phyloP scores from a whole-genome alignment of 441 rosid species.

The Manihot esculenta region DNA sequence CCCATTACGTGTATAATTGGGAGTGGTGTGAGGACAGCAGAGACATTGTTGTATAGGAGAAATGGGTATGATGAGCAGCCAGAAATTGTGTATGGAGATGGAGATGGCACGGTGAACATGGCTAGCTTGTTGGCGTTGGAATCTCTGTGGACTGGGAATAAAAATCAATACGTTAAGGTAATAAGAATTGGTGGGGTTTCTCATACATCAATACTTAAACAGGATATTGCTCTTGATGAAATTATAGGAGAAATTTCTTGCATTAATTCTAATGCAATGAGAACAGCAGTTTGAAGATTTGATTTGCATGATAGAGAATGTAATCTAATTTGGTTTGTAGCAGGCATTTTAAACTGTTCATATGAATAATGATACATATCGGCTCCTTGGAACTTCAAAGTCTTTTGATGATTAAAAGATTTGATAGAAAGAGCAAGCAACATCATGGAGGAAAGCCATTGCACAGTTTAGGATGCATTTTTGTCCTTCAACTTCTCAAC shows the following conservation, averaged over 20 bases:
- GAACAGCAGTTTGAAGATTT: not conserved
- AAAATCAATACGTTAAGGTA: slow-evolving; percentile 46
- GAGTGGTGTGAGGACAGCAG: slow-evolving; percentile 53
- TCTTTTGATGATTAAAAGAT: too few species aligned
- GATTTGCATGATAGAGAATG: not conserved
- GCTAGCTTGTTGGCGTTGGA: slow-evolving; percentile 57
- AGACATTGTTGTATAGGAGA: slow-evolving; percentile 47
- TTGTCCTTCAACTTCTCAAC: too few species aligned
- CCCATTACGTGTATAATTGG: slow-evolving; percentile 73
- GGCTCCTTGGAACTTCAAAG: too few species aligned
- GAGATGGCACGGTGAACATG: slow-evolving; percentile 84
- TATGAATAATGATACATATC: too few species aligned
- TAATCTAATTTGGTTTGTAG: too few species aligned
- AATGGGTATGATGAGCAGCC: slow-evolving; percentile 65
- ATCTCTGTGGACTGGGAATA: slow-evolving; percentile 35
- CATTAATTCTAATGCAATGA: slow-evolving; percentile 31
- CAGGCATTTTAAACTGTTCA: too few species aligned
- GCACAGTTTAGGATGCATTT: too few species aligned
- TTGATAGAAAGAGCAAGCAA: too few species aligned
- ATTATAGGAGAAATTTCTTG: slow-evolving; percentile 44
- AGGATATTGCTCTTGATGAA: slow-evolving; percentile 44
- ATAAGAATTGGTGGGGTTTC: slow-evolving; percentile 50
- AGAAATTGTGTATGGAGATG: slow-evolving; percentile 69
- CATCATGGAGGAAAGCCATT: too few species aligned
- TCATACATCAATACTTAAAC: slow-evolving; percentile 55